phyloP scores from a whole-genome alignment of 768 basidiomycete genomes.

The Pulveroboletus sp. region DNA sequence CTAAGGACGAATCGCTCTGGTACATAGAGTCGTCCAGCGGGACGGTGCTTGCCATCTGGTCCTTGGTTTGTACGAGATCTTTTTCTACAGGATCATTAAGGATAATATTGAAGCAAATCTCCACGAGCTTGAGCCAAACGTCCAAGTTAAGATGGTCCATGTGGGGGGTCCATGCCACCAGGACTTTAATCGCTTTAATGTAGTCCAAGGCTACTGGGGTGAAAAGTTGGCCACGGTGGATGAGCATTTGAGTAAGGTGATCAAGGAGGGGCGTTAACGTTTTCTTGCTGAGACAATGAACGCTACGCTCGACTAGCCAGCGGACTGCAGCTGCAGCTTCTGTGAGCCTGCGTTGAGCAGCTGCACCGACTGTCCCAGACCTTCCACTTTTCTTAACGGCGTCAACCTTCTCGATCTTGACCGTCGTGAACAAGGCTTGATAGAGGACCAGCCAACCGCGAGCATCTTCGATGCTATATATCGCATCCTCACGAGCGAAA shows the following conservation, averaged over 20 bases:
- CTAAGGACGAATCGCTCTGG: slow-evolving; percentile 30
- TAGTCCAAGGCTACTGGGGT: slow-evolving; percentile 72
- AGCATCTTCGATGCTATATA: slow-evolving; percentile 36
- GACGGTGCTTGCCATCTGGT: slow-evolving; percentile 18
- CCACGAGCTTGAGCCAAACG: slow-evolving; percentile 65
- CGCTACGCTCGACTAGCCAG: slow-evolving; percentile 65
- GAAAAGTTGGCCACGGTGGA: slow-evolving; percentile 51
- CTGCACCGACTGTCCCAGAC: slow-evolving; percentile 39
- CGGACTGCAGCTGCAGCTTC: slow-evolving; percentile 67
- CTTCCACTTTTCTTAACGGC: slow-evolving; percentile 39
- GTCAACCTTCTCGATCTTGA: slow-evolving; percentile 57
- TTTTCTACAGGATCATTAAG: slow-evolving; percentile 53
- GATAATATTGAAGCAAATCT: slow-evolving; percentile 73
- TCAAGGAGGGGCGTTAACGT: slow-evolving; percentile 54
- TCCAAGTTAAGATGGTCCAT: slow-evolving; percentile 66
- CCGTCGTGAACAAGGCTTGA: slow-evolving; percentile 65
- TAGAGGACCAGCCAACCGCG: slow-evolving; percentile 64
- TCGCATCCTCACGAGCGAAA: slow-evolving; percentile 48
- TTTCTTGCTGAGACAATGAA: slow-evolving; percentile 51
- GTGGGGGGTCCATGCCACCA: slow-evolving; percentile 70
- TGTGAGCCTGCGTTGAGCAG: slow-evolving; percentile 55
- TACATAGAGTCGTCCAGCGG: slow-evolving; percentile 29
- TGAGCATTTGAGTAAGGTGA: slow-evolving; percentile 61
- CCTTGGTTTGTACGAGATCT: slow-evolving; percentile 23
- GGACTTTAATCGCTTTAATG: slow-evolving; percentile 64